Evolutionary conservation across 768 basidiomycete species (phyloP), one percentile per base, ranked within the genome.

Genomic region (Kwoniella newhampshirensis): DNA sequence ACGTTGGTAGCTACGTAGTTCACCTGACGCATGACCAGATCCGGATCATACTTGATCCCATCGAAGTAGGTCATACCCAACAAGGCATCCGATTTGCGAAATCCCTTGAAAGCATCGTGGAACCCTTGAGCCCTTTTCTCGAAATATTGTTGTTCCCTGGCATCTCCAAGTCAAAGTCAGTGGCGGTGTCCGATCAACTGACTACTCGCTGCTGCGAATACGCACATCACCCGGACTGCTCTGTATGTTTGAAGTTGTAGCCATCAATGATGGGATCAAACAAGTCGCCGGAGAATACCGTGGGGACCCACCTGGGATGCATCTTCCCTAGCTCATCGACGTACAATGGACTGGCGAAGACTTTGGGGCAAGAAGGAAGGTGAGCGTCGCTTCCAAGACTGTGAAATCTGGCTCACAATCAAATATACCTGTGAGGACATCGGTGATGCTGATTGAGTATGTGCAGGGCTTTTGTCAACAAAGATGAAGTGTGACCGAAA

Each of bases 241-340:
- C 65, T 66, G 50, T 17, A 2, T 13, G 12, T 18, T 18, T 46
- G 36, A 52, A 21, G 17, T 25, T 18, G 35, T 40, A 36, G 30
- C 1, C 41, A 9, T 20, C 13, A 28, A 18, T 12, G 4, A 20
- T 9, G 13, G 6, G n/a, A n/a, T n/a, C n/a, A n/a, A n/a, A n/a
- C n/a, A n/a, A n/a, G n/a, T n/a, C n/a, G n/a, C n/a, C n/a, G n/a
- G n/a, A 32, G 32, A 13, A 32, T 32, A 32, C 32, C 6, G 32
- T 32, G 13, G n/a, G 8, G 26, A 52, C 65, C 32, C 30, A 58
- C 62, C 65, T 50, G 0, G 63, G 63, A 57, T 67, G 66, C 66
- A 67, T 67, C 53, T 67, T 62, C 1, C 66, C 66, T 11, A 67
- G 52, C 36, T 67, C 66, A 32, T 67, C 66, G 45, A 67, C 66